These are phyloP conservation scores for Pseudogymnoascus sp. DNA, from an alignment of 2,329 filamentous ascomycete genomes.

Conservation along the genomic window DNA sequence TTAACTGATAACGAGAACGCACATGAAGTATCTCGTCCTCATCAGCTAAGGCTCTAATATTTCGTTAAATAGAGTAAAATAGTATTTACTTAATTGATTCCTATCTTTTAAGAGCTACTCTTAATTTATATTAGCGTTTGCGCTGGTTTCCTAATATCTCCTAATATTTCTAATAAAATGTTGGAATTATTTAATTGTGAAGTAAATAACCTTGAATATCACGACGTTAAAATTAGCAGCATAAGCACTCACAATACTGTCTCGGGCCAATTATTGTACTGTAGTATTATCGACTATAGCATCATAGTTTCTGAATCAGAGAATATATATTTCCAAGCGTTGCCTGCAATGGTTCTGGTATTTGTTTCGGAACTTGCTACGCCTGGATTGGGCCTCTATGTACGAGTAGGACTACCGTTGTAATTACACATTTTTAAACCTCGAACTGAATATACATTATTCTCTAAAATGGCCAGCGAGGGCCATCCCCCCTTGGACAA, in stretches of 20 bases:
- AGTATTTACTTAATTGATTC: background rate
- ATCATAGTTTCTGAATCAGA: background rate
- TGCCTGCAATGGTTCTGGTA: background rate
- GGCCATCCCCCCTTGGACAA: background rate
- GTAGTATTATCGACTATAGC: background rate
- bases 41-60: too few species aligned
- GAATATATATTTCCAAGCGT: background rate
- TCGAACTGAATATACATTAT: slow-evolving; percentile 6
- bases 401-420: background rate
- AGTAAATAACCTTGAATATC: background rate
- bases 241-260: background rate
- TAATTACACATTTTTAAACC: background rate
- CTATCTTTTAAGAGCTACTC: background rate
- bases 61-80: background rate
- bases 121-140: background rate
- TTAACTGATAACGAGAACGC: too few species aligned
- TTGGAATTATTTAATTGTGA: background rate
- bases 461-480: background rate
- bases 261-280: background rate
- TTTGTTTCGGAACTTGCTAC: background rate
- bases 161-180: background rate
- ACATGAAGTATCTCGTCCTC: too few species aligned
- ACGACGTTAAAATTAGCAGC: background rate
- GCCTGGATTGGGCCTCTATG: background rate
- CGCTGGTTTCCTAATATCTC: background rate